These are phyloP conservation scores for Microstegium vimineum DNA, from an alignment of 176 grass and related monocot genomes.

Conservation along the genomic window DNA sequence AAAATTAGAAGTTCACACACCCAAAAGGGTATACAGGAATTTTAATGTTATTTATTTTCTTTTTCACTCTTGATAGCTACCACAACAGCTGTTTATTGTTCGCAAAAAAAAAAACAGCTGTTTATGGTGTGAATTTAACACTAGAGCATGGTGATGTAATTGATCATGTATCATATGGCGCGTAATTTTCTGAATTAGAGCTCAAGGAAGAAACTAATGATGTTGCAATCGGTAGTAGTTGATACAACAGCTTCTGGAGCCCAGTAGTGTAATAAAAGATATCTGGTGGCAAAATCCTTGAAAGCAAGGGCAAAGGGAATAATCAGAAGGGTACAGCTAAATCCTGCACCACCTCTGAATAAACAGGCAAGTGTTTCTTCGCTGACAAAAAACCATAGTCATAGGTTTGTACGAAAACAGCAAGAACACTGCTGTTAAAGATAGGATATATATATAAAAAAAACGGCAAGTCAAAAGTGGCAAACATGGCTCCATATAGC, in stretches of 20 bases:
- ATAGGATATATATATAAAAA: no score
- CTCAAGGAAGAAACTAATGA: slow-evolving; percentile 14
- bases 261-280: slow-evolving; percentile 13
- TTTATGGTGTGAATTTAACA: background rate
- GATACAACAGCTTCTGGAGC: slow-evolving; percentile 10
- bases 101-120: background rate
- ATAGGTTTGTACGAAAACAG: background rate
- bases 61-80: background rate
- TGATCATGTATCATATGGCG: background rate
- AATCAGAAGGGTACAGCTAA: background rate
- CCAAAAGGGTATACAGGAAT: background rate
- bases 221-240: background rate
- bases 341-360: background rate
- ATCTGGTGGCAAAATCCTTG: slow-evolving; percentile 19
- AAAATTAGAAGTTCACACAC: background rate
- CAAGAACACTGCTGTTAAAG: background rate
- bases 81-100: background rate
- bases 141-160: background rate
- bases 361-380: slow-evolving; percentile 5
- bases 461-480: background rate
- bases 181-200: slow-evolving; percentile 3
- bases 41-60: background rate
- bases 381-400: background rate
- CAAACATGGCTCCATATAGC: background rate
- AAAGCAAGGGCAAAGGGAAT: background rate